phyloP scores from a whole-genome alignment of 2,329 filamentous ascomycete genomes.

The Incumbomyces lentus region DNA sequence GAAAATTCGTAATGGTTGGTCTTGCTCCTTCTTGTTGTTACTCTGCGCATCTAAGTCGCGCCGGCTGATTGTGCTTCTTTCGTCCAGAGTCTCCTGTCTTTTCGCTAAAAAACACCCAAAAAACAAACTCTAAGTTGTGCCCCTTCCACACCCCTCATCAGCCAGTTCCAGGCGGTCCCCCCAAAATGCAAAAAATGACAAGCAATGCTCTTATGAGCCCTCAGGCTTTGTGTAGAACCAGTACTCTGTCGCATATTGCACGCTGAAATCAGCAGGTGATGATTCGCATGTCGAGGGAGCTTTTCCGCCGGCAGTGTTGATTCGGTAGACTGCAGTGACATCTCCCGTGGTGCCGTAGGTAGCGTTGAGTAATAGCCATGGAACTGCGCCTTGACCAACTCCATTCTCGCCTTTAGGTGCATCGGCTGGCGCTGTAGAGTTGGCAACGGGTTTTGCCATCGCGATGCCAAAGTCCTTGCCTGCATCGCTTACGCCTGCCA shows the following conservation, averaged over 20 bases:
- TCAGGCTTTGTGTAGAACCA: constrained; percentile 41
- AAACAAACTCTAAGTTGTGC: background rate
- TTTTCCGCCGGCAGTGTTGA: constrained; percentile 73
- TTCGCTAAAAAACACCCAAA: no score
- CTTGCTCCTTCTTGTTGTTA: no score
- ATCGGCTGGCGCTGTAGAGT: constrained; percentile 51
- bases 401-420: constrained; percentile 47
- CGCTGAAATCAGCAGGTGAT: constrained; percentile 50
- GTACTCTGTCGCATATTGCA: constrained; percentile 77
- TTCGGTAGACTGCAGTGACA: constrained; percentile 58
- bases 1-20: no score
- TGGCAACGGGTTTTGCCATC: constrained; percentile 52
- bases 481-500: constrained; percentile 9
- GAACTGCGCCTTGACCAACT: constrained; percentile 56
- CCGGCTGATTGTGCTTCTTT: no score
- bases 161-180: no score
- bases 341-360: constrained; percentile 48
- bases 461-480: constrained; percentile 47
- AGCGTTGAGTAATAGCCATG: constrained; percentile 63
- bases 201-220: background rate
- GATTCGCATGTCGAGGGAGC: constrained; percentile 64
- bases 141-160: constrained; percentile 1
- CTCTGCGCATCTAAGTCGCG: no score
- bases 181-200: no score
- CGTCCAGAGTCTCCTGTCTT: no score